Base-by-base conservation (phyloP, 2,329 filamentous ascomycete species). In the Clonostachys solani region DNA sequence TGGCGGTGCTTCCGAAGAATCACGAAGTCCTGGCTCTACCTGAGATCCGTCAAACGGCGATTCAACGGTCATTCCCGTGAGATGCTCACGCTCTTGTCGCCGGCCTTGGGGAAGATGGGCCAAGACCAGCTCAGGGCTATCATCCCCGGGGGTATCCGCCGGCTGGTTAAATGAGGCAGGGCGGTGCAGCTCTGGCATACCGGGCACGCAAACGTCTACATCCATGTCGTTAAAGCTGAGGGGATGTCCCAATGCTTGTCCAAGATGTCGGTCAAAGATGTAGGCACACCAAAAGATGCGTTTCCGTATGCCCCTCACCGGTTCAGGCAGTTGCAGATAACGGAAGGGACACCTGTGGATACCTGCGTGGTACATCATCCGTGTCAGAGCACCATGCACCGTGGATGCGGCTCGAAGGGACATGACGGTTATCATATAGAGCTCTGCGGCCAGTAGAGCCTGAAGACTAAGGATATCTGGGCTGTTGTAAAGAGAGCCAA, bases 301-400 rank as follows among this genome's bases (percentile, higher is more conserved):
- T 48, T 71, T 68, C 13, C 67, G 60, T 17, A 70, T 65, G 12
- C 63, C 58, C 12, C 61, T 52, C 15, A 51, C 52, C 10, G 57
- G 53, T 2, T 38, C 44, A 2, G 69, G 66, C 10, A 77, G 62
- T 45, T 75, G 64, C 10, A 62, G 61, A 49, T 77, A 78, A 7
- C 75, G 72, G 47, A 72, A 70, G 0, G 75, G 75, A 51, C 75
- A 78, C 4, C 75, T 65, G 52, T 78, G 74, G 7, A 77, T 62
- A 5, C 75, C 75, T 2, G 72, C 67, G 51, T 77, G 73, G 19
- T 73, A 71, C 42, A 78, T 65, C 6, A 69, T 66, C 40, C 73
- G 69, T 5, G 71, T 59, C 7, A 77, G 60, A 17, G 70, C 63
- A 5, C 75, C 74, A 19, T 72, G 70, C 6, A 78, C 63, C 1